Base-by-base conservation (phyloP, 1,284 basidiomycete genomes). In the Marasmius sp. region DNA sequence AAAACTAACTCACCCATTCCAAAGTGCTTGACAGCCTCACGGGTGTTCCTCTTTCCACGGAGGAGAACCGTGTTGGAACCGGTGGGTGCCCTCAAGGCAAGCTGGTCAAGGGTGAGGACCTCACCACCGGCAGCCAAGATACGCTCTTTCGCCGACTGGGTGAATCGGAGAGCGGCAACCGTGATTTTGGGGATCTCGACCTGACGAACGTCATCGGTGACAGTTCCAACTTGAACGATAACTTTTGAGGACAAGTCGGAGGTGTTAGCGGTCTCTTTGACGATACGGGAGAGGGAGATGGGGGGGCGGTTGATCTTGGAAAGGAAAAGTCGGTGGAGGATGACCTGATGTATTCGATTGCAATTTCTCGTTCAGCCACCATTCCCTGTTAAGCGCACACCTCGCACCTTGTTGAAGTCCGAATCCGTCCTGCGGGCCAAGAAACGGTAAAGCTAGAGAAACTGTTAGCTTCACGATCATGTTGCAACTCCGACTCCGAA, bases 271-370 rank as follows among this genome's bases (percentile, higher is more conserved):
- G 93, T 93, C 78, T 95, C 90, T 79, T 89, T 94, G 67, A 89
- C 79, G 72, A 97, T 93, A 74, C 91, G 87, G 65, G 95, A 97
- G 71, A 98, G 85, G 71, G 97, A 98, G 68, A 99, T 82, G 62
- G 97, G 97, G 59, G 97, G 95, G 68, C 95, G 94, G 89, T 99
- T 99, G 87, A 87, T 89, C 86, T 96, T 95, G 76, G 93, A 95
- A 80, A 96, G 91, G 86, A 95, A 99, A 66, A 99, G 90, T 65
- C 97, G 93, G 80, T 91, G 94, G 74, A 99, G 94, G 80, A 99
- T 85, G 74, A 89, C 93, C 90, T 92, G 53, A 64, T 36, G 64
- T 59, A 56, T 64, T 63, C 38, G 51, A 52, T 58, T 34, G 34
- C 9, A 4, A 54, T 22, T 10, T 45, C 43, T 37, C 14, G 14